Evolutionary conservation across 176 grass and related monocot genomes (phyloP).

Genomic region (Poa annua): DNA sequence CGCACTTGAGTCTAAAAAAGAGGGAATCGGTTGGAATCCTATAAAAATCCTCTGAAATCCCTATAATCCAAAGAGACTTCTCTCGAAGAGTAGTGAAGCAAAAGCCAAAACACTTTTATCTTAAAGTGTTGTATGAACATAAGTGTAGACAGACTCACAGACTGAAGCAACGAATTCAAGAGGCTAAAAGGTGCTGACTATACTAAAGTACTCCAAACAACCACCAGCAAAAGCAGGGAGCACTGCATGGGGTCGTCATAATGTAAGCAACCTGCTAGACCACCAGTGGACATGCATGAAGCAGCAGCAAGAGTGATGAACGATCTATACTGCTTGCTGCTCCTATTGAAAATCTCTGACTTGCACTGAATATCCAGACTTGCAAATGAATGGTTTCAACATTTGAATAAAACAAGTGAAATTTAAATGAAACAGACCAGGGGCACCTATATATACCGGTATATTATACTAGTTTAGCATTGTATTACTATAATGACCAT

Average conservation of each 20-base stretch:
- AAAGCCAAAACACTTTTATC: neutral
- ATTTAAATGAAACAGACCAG: neutral
- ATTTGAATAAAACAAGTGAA: slow-evolving; percentile 2
- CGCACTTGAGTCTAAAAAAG: too few species aligned
- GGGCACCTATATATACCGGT: neutral
- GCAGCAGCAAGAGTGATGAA: neutral
- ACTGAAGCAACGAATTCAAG: slow-evolving; percentile 26
- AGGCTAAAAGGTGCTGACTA: neutral
- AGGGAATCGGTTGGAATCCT: too few species aligned
- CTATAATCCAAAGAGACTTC: neutral
- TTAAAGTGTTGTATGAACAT: neutral
- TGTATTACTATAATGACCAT: slow-evolving; percentile 17
- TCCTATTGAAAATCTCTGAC: neutral
- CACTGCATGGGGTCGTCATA: slow-evolving; percentile 28
- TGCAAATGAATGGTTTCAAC: neutral
- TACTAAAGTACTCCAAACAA: neutral
- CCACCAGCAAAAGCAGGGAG: slow-evolving; percentile 10
- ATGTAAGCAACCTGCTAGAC: slow-evolving; percentile 29
- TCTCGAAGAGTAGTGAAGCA: neutral
- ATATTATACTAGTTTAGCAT: neutral
- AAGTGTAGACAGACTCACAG: neutral
- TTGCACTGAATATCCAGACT: slow-evolving; percentile 37
- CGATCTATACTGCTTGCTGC: neutral
- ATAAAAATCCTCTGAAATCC: too few species aligned
- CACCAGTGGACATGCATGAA: slow-evolving; percentile 5